Conservation (phyloP, 108 stramenopile species). For the Nitzschia sp. region DNA sequence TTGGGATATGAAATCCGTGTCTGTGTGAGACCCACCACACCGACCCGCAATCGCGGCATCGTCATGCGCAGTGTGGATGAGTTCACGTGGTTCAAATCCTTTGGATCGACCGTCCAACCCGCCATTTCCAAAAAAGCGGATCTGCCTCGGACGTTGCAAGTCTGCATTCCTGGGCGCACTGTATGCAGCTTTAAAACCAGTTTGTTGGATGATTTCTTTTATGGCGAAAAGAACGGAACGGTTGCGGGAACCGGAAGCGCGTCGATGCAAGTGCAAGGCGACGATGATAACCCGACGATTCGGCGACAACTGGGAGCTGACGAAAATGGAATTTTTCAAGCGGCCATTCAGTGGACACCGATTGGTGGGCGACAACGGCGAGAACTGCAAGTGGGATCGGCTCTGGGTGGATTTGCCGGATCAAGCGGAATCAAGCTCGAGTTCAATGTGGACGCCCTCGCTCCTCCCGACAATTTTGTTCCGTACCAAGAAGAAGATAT, state of each 20-base stretch:
- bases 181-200: constrained; percentile 12
- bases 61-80: constrained; percentile 16
- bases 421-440: neutral
- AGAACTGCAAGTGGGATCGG: neutral
- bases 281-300: neutral
- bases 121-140: constrained; percentile 5
- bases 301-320: neutral
- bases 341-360: neutral
- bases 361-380: neutral
- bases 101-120: neutral
- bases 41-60: constrained; percentile 17
- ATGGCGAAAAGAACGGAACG: constrained; percentile 8
- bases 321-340: neutral
- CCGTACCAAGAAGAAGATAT: neutral
- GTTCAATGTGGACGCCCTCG: neutral
- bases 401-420: constrained; percentile 7
- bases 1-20: constrained; percentile 17
- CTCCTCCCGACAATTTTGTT: neutral
- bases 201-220: constrained; percentile 13
- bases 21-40: neutral
- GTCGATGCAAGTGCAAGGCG: constrained; percentile 1
- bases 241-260: constrained; percentile 2
- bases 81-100: constrained; percentile 6
- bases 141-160: neutral
- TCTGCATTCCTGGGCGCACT: constrained; percentile 8